Evolutionary conservation across 768 basidiomycete genomes (phyloP), one percentile per base, ranked within the genome.

Genomic region (Mycena rebaudengoi): DNA sequence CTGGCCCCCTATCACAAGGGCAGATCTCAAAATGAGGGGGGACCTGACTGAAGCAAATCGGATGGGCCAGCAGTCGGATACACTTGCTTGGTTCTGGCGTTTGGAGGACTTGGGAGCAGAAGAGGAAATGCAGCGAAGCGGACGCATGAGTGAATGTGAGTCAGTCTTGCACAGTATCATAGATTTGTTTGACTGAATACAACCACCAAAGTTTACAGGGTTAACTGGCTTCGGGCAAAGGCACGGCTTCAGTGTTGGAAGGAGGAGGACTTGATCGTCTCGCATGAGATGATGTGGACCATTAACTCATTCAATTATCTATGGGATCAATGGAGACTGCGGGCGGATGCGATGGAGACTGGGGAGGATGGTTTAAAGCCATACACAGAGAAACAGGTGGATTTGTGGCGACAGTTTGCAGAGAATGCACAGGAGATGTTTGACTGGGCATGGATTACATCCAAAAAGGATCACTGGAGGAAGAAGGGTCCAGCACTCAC

Each of bases 271-370:
- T 54, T n/a, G 3, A 50, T 68, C n/a, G 54, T 68, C 1, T 26
- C 41, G 23, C n/a, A 69, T n/a, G 67, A 73, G 35, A 73, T 73
- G 70, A 23, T 29, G 2, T 71, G 69, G 70, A 46, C 52, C 0
- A 33, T 60, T 5, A 20, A 20, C 11, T 73, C 55, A 30, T 71
- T 73, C 44, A 26, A 52, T 49, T 21, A 65, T 49, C 32, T 33
- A 14, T 16, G 7, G 13, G 1, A 37, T 2, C 0, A 29, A 11
- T 49, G 57, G 40, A 10, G 4, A 12, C 7, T 18, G 13, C 25
- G 41, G 41, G 35, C 26, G 18, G 16, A 20, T 29, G 18, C 23
- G 25, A 43, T 43, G 18, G 52, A 14, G 25, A 23, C 21, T 5
- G 39, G 21, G 10, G 43, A 58, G 28, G 16, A n/a, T n/a, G 56